Evolutionary conservation across 2,329 filamentous ascomycete species (phyloP), one percentile per base, ranked within the genome.

Genomic region (Rhynchosporium graminicola): DNA sequence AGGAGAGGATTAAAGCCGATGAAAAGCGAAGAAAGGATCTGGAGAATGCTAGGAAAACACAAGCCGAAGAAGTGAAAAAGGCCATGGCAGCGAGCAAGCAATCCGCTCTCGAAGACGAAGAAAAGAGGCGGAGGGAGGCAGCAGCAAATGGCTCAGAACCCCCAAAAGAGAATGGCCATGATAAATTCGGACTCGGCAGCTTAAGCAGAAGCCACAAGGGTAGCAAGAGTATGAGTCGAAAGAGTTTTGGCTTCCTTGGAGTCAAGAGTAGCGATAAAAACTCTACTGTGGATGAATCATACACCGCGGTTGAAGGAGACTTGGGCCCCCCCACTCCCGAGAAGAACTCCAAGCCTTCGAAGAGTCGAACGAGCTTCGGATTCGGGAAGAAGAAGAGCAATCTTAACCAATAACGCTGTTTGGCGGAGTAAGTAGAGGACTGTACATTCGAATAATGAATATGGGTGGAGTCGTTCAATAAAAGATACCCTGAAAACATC

Each of bases 221-320:
- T 9, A 91, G 88, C 74, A 94, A 91, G 78, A 92, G 90, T 66
- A 83, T 96, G 79, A 71, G 90, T 55, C 85, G 88, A 66, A 91
- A 89, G 75, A 89, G 90, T 68, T 87, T 91, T 71, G 84, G 83
- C 38, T 89, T 90, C 71, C 77, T 88, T 43, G 79, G 81, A 69
- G 85, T 84, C 65, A 81, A 84, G 65, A 81, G 65, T 46, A 64
- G 60, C 12, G 68, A 68, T 45, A 63, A 46, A 43, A 59, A 40
- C 42, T 36, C 58, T 26, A 48, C 26, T 3, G 46, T 46, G 36
- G 65, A 62, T 57, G 62, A 64, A 48, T 57, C 52, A 13, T 54
- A 70, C 57, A 69, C 65, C 4, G 71, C 68, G 13, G 65, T 70
- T 40, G 71, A 73, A 3, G 72, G 70, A 5, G 67, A 69, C 10